Evolutionary conservation across 2,329 filamentous ascomycete species (phyloP), one percentile per base, ranked within the genome.

Genomic region (Amauroascus niger): DNA sequence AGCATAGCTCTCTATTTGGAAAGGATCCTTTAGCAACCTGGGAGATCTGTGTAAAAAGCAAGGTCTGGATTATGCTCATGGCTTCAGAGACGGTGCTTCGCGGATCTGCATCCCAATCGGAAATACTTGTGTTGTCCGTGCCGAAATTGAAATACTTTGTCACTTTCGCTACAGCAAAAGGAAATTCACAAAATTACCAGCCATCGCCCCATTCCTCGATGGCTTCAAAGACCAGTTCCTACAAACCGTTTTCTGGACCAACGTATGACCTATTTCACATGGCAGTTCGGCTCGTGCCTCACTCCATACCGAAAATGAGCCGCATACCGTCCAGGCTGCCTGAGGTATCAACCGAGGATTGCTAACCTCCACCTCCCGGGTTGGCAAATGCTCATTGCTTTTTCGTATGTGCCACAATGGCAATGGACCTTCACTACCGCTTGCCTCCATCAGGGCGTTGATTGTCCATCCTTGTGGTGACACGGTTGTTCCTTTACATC

Each of bases 231-330:
- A 47, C 24, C 26, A 20, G 7, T 35, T 47, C 9, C 11, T 24
- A 6, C 20, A 24, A 39, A 37, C 13, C 46, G n/a, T 49, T 49
- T 43, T 22, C 9, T 30, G 3, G 37, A 26, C 20, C 9, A 8
- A 40, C 28, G 35, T 30, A 43, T 50, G 37, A n/a, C 37, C 18
- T 32, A 22, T 8, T 50, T 50, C 48, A 50, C 48, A 50, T 50
- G 48, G 48, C 37, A 50, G 3, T 13, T 40, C 4, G 13, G 11
- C 24, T 49, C 6, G 18, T 41, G 26, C 20, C 20, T 16, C 46
- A 28, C 28, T 13, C 46, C 20, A 39, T 49, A 37, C 48, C 48
- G 48, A 50, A 41, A 43, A 24, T 16, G 35, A 50, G 37, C 48
- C 18, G 37, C 37, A 33, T n/a, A 8, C 1, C 6, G 28, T 49